phyloP scores from a whole-genome alignment of 2,329 filamentous ascomycete genomes.

The Sarocladiaceae sp. region DNA sequence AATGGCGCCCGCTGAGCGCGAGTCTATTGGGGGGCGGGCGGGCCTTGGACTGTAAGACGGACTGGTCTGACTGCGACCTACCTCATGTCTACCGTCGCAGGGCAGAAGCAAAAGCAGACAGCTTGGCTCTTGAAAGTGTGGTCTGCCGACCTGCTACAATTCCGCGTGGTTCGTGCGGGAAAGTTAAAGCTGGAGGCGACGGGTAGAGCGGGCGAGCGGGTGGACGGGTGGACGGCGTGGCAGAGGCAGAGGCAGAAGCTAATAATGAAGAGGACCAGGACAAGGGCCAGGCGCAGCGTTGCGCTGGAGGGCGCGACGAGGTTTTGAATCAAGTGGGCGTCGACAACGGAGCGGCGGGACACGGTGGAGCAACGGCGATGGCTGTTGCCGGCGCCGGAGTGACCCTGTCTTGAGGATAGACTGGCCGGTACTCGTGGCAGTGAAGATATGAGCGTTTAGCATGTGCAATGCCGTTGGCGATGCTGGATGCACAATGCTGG shows the following conservation, averaged over 20 bases:
- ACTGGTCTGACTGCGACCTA: constrained; percentile 1
- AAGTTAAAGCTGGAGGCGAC: no score
- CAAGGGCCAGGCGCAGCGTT: constrained; percentile 9
- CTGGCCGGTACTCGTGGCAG: no score
- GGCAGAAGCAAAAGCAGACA: not conserved
- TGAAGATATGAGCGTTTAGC: not conserved
- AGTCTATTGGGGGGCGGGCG: constrained; percentile 6
- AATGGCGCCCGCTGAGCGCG: not conserved
- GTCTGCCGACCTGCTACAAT: no score
- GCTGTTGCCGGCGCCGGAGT: constrained; percentile 7
- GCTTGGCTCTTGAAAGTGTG: no score
- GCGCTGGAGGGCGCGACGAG: constrained; percentile 6
- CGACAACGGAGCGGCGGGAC: constrained; percentile 5
- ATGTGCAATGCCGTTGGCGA: constrained; percentile 2
- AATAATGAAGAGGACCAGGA: constrained; percentile 8
- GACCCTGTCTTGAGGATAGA: not conserved
- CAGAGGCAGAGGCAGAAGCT: no score
- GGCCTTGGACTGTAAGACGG: constrained; percentile 5
- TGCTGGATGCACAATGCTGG: not conserved
- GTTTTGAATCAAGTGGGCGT: constrained; percentile 8
- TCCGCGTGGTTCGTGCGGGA: no score
- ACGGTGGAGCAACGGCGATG: constrained; percentile 3
- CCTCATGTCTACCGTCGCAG: constrained; percentile 8
- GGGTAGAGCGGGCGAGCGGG: not conserved
- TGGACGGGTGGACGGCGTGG: constrained; percentile 1